A percentile compares a stretch with the other conserved stretches of the same genome.
phyloP scores from a whole-genome alignment of 2,329 filamentous ascomycete species.

The Talaromyces sp. region DNA sequence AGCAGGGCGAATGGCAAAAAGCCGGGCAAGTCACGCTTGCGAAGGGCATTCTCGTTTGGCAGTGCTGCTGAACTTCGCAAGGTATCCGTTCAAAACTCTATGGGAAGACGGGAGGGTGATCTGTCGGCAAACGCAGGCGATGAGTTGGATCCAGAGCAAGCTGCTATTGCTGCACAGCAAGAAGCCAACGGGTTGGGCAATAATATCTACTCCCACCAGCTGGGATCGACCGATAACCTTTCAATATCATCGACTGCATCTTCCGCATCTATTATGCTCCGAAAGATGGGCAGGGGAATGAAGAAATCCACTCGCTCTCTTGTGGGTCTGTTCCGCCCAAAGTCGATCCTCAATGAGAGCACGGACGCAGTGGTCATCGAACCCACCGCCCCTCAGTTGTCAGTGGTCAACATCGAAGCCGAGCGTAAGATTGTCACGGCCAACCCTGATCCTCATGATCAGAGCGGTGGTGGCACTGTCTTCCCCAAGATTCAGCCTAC shows the following conservation, averaged over 20 bases:
- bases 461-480: conserved; percentile 68
- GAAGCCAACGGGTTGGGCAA: conserved; percentile 88
- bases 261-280: conserved; percentile 56
- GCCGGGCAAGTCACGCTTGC: conserved; percentile 80
- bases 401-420: conserved; percentile 93
- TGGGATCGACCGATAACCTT: conserved; percentile 89
- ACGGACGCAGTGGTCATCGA: conserved; percentile 64
- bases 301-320: conserved; percentile 89
- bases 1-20: conserved; percentile 74
- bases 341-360: conserved; percentile 77
- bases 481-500: conserved; percentile 82
- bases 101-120: conserved; percentile 51
- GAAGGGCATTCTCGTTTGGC: conserved; percentile 93
- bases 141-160: conserved; percentile 80
- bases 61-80: conserved; percentile 87
- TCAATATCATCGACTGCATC: conserved; percentile 49
- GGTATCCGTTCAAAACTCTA: conserved; percentile 63
- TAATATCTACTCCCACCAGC: conserved; percentile 78
- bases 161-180: conserved; percentile 84
- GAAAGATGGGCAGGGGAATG: conserved; percentile 99
- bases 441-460: conserved; percentile 60
- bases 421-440: conserved; percentile 82
- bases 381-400: conserved; percentile 76
- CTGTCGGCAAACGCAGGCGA: conserved; percentile 60
- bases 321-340: conserved; percentile 90